phyloP scores from a whole-genome alignment of 192 early-diverging fungal genomes.

The Coemansia sp. region DNA sequence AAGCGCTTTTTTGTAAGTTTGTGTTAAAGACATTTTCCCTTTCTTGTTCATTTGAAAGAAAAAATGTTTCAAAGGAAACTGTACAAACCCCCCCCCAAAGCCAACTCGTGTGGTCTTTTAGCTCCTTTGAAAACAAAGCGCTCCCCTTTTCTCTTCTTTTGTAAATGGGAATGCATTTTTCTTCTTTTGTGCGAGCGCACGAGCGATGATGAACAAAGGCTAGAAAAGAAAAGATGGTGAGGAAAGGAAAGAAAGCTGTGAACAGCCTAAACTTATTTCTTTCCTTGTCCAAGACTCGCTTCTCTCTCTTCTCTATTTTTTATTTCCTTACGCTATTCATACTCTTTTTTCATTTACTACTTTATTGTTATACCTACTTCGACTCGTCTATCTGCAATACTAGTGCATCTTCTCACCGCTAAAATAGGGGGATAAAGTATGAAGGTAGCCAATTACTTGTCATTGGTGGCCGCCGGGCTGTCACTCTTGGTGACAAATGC shows the following conservation, averaged over 20 bases:
- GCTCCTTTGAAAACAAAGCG: not conserved
- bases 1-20: not conserved
- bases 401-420: not conserved
- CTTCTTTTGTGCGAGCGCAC: not conserved
- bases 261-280: not conserved
- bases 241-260: not conserved
- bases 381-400: not conserved
- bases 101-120: constrained; percentile 1
- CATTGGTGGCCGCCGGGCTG: not conserved
- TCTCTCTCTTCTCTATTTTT: not conserved
- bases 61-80: not conserved
- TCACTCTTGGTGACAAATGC: not conserved
- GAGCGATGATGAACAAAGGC: not conserved
- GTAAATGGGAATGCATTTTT: not conserved
- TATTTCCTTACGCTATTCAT: not conserved
- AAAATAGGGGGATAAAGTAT: not conserved
- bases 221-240: not conserved
- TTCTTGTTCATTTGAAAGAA: not conserved
- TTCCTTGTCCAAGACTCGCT: not conserved
- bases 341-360: not conserved
- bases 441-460: constrained; percentile 4
- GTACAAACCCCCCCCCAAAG: not conserved
- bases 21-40: not conserved
- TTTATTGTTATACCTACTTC: constrained; percentile 5
- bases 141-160: not conserved